These are phyloP conservation scores for Triticum urartu DNA, from an alignment of 176 grass and related monocot genomes.

Conservation along the genomic window DNA sequence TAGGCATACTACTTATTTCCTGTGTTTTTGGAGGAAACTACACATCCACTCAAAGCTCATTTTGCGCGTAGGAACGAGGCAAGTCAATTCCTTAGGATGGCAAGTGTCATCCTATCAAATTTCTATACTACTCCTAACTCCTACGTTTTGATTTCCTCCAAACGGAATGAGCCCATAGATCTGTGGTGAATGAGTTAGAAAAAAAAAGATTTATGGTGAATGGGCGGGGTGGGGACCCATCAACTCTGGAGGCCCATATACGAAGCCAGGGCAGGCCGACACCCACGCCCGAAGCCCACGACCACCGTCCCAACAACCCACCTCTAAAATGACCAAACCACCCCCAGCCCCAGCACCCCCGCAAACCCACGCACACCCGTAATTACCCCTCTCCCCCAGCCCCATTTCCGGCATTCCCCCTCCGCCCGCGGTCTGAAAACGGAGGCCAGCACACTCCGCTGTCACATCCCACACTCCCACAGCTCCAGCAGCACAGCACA, in stretches of 20 bases:
- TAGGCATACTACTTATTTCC: too few species aligned
- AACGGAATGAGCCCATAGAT: too few species aligned
- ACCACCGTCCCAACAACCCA: not conserved
- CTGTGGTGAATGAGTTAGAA: too few species aligned
- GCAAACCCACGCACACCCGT: not conserved
- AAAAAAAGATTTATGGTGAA: too few species aligned
- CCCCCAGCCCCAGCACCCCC: not conserved
- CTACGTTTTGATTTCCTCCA: too few species aligned
- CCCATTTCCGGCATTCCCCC: not conserved
- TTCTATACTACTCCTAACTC: too few species aligned
- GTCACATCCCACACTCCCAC: not conserved
- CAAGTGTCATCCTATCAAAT: too few species aligned
- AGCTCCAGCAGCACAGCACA: not conserved
- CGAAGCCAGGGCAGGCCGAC: not conserved
- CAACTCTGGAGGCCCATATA: not conserved
- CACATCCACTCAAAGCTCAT: too few species aligned
- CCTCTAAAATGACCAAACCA: not conserved
- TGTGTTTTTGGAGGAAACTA: too few species aligned
- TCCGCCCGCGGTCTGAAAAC: not conserved
- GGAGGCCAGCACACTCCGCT: constrained; percentile 12
- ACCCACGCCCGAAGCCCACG: not conserved
- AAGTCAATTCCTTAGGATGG: too few species aligned
- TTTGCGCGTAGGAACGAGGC: too few species aligned
- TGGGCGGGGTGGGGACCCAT: too few species aligned
- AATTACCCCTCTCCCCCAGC: not conserved